Base-by-base conservation (phyloP, 108 stramenopile species). In the Cyclostephanos tholiformis region DNA sequence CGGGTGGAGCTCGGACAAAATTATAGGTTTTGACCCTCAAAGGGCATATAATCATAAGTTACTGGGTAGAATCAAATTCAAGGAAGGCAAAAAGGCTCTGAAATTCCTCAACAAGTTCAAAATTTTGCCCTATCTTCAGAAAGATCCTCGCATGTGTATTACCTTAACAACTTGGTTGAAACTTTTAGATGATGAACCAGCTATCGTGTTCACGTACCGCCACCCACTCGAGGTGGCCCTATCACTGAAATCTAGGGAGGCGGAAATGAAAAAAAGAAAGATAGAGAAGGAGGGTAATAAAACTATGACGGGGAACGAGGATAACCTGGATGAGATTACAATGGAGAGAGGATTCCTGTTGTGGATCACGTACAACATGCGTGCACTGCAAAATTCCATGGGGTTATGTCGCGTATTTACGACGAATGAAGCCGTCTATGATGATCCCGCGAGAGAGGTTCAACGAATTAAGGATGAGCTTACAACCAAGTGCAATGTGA, bases 111-210 rank as follows among this genome's bases (percentile, higher is more conserved):
- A 94, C 69, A 73, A 88, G 48, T 82, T 65, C 4, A 71, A 66
- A 29, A 86, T 82, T 64, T 67, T 85, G 22, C 92, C 92, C 4
- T 97, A 88, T 81, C 65, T 97, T 14, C 92, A 93, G 69, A 97
- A 97, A 69, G 96, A 97, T 80, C 96, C 96, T n/a, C 80, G 96
- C 16, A 91, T 95, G 91, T 95, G 94, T 75, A 93, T 97, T 71
- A 90, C 93, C 11, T 72, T 95, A n/a, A 84, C 85, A 48, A 90
- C 92, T 14, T 97, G 96, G 96, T 63, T 94, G 48, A 75, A 85
- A n/a, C 74, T 94, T 17, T 62, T 97, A 60, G 87, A 94, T 41
- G 82, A 71, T 26, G 80, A 89, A 41, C 96, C 96, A 20, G 94
- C 96, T 0, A 68, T 94, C 19, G 65, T 97, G 9, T 97, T 95